phyloP scores from a whole-genome alignment of 2,329 filamentous ascomycete species.

The Pseudogymnoascus sp. region DNA sequence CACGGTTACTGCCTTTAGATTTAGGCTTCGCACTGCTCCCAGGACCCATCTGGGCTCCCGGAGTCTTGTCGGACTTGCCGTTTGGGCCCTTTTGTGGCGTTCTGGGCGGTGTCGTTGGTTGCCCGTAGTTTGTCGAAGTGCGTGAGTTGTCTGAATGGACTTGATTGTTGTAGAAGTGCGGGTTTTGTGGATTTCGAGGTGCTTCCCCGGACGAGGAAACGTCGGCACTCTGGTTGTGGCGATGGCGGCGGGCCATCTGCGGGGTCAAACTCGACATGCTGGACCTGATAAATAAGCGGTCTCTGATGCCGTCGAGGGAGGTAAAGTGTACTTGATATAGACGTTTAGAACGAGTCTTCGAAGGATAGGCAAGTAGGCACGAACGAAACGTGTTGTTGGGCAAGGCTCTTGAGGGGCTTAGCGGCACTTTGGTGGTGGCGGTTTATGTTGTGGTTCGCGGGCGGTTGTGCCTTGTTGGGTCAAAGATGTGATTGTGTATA shows the following conservation, averaged over 20 bases:
- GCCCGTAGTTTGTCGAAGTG: conserved; percentile 20
- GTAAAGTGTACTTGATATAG: conserved; percentile 20
- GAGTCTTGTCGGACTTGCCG: conserved; percentile 18
- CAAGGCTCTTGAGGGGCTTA: conserved; percentile 12
- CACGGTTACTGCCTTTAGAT: conserved; percentile 25
- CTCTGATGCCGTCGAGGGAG: conserved; percentile 24
- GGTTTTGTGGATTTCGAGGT: conserved; percentile 32
- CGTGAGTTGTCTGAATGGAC: conserved; percentile 31
- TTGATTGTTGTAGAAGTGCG: conserved; percentile 37
- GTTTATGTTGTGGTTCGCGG: conserved; percentile 7
- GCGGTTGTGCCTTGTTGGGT: conserved; percentile 4
- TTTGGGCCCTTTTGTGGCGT: conserved; percentile 25
- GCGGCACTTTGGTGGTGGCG: conserved; percentile 7
- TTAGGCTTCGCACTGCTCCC: conserved; percentile 27
- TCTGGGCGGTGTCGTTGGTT: conserved; percentile 28
- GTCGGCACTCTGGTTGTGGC: conserved; percentile 25
- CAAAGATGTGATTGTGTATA: conserved; percentile 11
- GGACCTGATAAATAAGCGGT: conserved; percentile 44
- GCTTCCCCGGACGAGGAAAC: conserved; percentile 20
- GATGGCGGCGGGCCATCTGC: conserved; percentile 30
- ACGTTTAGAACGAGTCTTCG: background rate
- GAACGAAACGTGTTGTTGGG: conserved; percentile 23
- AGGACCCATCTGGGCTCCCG: background rate
- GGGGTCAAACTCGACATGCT: conserved; percentile 38
- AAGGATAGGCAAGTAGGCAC: conserved; percentile 6